Conservation (phyloP, 306 rosid species). For the Dalbergia cultrata region DNA sequence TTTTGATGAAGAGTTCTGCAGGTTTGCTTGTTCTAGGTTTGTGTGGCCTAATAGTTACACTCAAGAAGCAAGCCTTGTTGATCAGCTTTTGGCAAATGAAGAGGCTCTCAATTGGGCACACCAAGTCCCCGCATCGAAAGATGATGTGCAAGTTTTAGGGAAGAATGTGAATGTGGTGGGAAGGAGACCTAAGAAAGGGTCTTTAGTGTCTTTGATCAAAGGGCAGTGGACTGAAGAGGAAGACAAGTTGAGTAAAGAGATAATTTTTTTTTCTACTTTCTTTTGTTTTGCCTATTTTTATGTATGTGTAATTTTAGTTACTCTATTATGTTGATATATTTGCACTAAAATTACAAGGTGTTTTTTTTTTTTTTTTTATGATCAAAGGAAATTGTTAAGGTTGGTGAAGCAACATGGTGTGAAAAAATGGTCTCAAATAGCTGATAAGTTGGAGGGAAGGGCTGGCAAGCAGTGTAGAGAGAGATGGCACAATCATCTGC, state of each 20-base stretch:
- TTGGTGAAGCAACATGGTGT: conserved; percentile 84
- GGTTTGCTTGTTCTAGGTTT: conserved; percentile 4
- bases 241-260: conserved; percentile 67
- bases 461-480: conserved; percentile 96
- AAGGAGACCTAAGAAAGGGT: conserved; percentile 56
- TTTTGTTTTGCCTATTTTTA: not conserved
- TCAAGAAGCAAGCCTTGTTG: conserved; percentile 41
- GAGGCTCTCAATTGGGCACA: conserved; percentile 48
- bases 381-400: conserved; percentile 63
- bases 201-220: conserved; percentile 61
- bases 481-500: conserved; percentile 95
- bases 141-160: conserved; percentile 24
- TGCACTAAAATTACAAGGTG: conserved; percentile 3
- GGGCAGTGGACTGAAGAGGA: conserved; percentile 94
- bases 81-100: conserved; percentile 43
- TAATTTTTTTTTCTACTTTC: not conserved
- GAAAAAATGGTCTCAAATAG: conserved; percentile 90
- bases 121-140: conserved; percentile 41
- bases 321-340: not conserved
- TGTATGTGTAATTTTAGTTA: not conserved
- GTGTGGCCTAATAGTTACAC: conserved; percentile 35
- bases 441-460: conserved; percentile 79
- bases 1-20: conserved; percentile 22
- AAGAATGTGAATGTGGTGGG: conserved; percentile 43
- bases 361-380: not conserved